Evolutionary conservation across 176 grass and related monocot species (phyloP).

Genomic region (Rhynchospora tenuis): DNA sequence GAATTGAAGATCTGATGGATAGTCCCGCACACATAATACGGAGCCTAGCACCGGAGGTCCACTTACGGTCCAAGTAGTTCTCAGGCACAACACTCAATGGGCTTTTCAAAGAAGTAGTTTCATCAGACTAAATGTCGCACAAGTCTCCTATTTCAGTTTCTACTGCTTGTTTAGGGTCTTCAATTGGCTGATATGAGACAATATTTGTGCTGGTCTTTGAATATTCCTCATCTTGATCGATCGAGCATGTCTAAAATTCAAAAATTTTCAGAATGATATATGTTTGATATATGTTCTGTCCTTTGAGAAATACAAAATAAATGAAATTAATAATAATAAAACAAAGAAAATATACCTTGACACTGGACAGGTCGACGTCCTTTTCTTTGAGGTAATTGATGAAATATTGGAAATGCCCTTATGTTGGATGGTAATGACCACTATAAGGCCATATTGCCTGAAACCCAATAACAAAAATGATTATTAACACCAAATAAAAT

Average conservation of each 20-base stretch:
- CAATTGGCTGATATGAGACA: neutral
- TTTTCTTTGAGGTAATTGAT: conserved; percentile 53
- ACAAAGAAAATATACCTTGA: conserved; percentile 43
- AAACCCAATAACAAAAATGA: conserved; percentile 21
- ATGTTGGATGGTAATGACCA: conserved; percentile 77
- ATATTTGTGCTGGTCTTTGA: conserved; percentile 15
- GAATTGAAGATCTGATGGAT: conserved; percentile 70
- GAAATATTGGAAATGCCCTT: conserved; percentile 82
- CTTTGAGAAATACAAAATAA: neutral
- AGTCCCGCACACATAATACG: conserved; percentile 89
- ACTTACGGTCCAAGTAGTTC: conserved; percentile 46
- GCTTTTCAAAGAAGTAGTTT: neutral
- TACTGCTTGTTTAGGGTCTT: neutral
- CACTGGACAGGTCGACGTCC: conserved; percentile 39
- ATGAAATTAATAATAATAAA: neutral
- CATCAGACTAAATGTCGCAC: conserved; percentile 2
- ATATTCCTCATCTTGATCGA: conserved; percentile 64
- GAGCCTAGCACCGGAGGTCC: conserved; percentile 58
- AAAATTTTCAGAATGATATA: neutral
- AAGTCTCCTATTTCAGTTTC: conserved; percentile 14
- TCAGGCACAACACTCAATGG: conserved; percentile 1
- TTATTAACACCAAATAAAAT: neutral
- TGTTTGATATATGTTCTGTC: neutral
- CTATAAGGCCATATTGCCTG: conserved; percentile 92
- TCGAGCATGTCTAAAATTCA: conserved; percentile 45